Base-by-base conservation (phyloP, 148 eudicot species). In the Heliosperma pusillum region DNA sequence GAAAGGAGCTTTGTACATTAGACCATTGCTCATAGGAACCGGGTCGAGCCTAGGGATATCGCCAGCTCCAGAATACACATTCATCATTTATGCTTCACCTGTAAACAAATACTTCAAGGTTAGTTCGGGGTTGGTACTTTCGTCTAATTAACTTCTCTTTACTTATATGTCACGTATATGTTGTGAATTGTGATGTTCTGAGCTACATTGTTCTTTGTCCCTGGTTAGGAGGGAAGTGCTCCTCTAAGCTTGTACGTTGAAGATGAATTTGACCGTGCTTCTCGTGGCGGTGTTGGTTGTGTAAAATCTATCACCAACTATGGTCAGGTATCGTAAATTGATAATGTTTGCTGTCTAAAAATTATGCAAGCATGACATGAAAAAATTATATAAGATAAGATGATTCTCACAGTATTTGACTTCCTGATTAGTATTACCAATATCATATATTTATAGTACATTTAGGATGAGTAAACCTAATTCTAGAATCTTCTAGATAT, bases 91-190 rank as follows among this genome's bases (percentile, higher is more conserved):
- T 78, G 91, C 98, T 59, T 88, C 97, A 22, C 97, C 98, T 15
- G 92, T 93, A 80, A 83, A 93, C 61, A 87, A 86, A 82, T 91
- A 89, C 78, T 93, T 88, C 74, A 89, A 89, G 92, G 98, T 88
- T 73, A 8, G 11, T 67, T 60, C 15, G 36, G 0, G 21, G 11
- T 55, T 9, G n/a, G 17, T 21, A 1, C 5, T 60, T 8, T 50
- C 20, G 5, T 40, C n/a, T 12, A 0, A 2, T n/a, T n/a, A 17
- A n/a, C n/a, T n/a, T 30, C 45, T 17, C 4, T 64, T 4, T 62
- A 10, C 5, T 69, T 71, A 40, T 15, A 52, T 25, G 7, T 19
- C 53, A 0, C 9, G 30, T 26, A 21, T 15, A 25, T 22, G 60
- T 66, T 55, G 4, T 17, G 33, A 59, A 50, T 66, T 55, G 4